These are phyloP conservation scores for Myxozyma neglecta DNA, from an alignment of 805 yeast species.

Conservation along the genomic window DNA sequence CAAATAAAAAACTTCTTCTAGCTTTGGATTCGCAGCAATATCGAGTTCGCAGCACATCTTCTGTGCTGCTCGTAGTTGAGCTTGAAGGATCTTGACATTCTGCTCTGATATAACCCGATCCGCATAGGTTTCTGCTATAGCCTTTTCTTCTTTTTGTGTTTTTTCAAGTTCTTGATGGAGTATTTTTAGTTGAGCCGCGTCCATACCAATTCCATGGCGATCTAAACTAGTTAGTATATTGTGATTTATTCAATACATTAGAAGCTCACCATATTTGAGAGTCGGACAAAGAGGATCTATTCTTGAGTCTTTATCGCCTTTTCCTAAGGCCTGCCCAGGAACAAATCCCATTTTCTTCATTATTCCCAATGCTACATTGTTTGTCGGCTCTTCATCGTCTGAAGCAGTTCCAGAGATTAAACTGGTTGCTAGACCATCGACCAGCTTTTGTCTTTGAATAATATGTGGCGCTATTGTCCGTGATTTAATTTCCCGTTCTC, in stretches of 20 bases:
- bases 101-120: conserved; percentile 5
- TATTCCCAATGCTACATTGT: conserved; percentile 42
- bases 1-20: conserved; percentile 17
- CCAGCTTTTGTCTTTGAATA: conserved; percentile 17
- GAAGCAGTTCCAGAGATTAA: not conserved
- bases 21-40: conserved; percentile 7
- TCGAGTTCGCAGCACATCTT: conserved; percentile 27
- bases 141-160: conserved; percentile 9
- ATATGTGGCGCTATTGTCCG: conserved; percentile 1
- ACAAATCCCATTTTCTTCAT: conserved; percentile 63
- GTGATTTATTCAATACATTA: not conserved
- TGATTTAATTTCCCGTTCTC: conserved; percentile 3
- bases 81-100: conserved; percentile 25
- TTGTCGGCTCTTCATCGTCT: conserved; percentile 28
- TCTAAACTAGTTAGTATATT: not conserved
- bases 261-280: conserved; percentile 24
- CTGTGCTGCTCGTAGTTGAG: conserved; percentile 29
- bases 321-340: conserved; percentile 50
- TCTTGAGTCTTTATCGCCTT: conserved; percentile 17
- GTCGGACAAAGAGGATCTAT: conserved; percentile 39
- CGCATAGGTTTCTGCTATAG: conserved; percentile 1
- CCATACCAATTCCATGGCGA: conserved; percentile 36
- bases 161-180: conserved; percentile 30
- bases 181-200: conserved; percentile 21
- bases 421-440: conserved; percentile 13